Base-by-base conservation (phyloP, 2,329 filamentous ascomycete species). In the Sordariomycetes sp. region DNA sequence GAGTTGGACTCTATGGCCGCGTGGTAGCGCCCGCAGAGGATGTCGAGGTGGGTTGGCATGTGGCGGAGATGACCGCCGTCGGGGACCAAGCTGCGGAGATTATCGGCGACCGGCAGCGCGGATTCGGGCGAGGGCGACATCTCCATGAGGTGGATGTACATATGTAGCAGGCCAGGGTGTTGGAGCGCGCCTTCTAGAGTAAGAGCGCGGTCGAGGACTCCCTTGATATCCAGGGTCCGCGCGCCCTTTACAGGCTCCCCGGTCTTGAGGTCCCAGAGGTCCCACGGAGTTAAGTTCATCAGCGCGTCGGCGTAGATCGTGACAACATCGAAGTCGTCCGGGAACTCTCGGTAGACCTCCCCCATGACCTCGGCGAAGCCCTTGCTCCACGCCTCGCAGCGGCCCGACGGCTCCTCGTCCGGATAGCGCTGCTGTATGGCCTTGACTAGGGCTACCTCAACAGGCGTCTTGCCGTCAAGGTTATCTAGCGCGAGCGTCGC, bases 101-200 rank as follows among this genome's bases (percentile, higher is more conserved):
- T 71, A 64, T 90, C 79, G 5, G 86, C 86, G 0, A 79, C 74
- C 0, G 78, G 72, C 18, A 89, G 68, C 1, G 84, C 88, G 1
- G 71, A 67, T 66, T 89, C 87, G 0, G 87, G 87, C 0, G 74
- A 77, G 0, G 75, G 72, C 0, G 87, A 90, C 87, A 90, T 90
- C 66, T 91, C 88, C 76, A 89, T 87, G 3, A 89, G 78, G 64
- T 90, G 87, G 46, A 90, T 88, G 68, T 91, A 91, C 35, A 90
- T 71, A 67, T 92, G 88, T 6, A 90, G 73, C 0, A 91, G 69
- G 0, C 88, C 88, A 0, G 88, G 85, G 64, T 94, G 89, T 7
- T 72, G 63, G 3, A 74, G 67, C 1, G 75, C 79, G 18, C 73
- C 75, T 1, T 75, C 68, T 2, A 76, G 72, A 1, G 69, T 65